Percentiles rank a stretch among this genome's conserved stretches.
phyloP scores from a whole-genome alignment of 345 rosid genomes.

The Leavenworthia alabamica region DNA sequence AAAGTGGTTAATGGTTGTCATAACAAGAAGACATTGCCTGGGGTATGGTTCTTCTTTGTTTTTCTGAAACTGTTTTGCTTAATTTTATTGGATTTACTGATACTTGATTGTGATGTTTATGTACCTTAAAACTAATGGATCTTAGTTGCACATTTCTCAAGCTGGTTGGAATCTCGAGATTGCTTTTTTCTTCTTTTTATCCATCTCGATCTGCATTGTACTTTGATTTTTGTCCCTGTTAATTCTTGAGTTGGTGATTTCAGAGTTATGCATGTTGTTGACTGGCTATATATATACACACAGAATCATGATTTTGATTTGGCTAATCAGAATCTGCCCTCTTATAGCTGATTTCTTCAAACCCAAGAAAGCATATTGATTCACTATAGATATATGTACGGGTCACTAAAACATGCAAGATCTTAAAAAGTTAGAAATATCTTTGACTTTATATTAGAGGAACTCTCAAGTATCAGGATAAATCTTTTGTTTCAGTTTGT shows the following conservation, averaged over 20 bases:
- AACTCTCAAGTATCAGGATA: background rate
- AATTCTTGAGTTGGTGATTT: background rate
- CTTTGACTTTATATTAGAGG: background rate
- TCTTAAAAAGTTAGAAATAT: background rate
- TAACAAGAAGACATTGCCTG: constrained; percentile 85
- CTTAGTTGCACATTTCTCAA: constrained; percentile 13
- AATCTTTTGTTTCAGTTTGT: background rate
- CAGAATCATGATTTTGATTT: background rate
- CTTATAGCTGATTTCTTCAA: constrained; percentile 7
- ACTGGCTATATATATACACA: background rate
- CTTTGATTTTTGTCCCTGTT: background rate
- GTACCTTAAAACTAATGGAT: background rate
- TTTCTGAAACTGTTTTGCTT: background rate
- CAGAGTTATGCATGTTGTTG: constrained; percentile 8
- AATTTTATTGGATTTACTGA: background rate
- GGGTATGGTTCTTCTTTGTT: constrained; percentile 38
- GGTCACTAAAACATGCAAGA: background rate
- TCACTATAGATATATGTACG: background rate
- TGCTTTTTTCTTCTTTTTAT: background rate
- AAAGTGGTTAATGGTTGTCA: constrained; percentile 80
- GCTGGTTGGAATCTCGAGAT: constrained; percentile 17
- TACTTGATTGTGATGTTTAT: constrained; percentile 1
- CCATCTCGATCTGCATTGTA: constrained; percentile 12
- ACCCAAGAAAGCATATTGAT: constrained; percentile 11
- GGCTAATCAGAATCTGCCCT: background rate